Evolutionary conservation across 371 early-diverging fungal genomes (phyloP).

Genomic region (Lichtheimia ornata): DNA sequence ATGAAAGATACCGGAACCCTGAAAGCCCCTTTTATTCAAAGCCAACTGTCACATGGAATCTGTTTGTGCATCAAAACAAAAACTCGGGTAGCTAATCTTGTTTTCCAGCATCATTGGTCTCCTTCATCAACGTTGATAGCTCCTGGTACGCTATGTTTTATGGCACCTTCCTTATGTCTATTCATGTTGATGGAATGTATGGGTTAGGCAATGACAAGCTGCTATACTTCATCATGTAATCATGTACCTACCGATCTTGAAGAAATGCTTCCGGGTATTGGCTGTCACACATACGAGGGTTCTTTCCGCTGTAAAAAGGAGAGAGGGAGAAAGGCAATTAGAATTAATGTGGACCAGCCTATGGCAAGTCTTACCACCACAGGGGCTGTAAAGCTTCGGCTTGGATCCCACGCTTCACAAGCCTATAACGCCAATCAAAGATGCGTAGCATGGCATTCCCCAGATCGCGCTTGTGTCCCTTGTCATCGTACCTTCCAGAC

Average conservation of each 20-base stretch:
- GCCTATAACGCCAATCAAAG: conserved; percentile 72
- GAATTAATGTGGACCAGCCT: background rate
- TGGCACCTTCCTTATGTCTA: too few relatives aligned
- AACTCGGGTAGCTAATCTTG: background rate
- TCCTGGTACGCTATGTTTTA: background rate
- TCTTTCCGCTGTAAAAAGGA: conserved; percentile 24
- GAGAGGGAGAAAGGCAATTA: background rate
- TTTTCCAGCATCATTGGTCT: background rate
- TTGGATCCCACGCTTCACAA: conserved; percentile 66
- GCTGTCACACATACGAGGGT: conserved; percentile 43
- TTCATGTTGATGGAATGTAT: background rate
- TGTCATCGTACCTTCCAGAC: conserved; percentile 67
- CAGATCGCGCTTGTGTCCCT: conserved; percentile 55
- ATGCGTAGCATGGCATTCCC: conserved; percentile 70
- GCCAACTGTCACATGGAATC: too few relatives aligned
- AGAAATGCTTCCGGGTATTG: conserved; percentile 19
- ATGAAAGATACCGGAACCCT: too few relatives aligned
- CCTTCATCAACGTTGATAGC: background rate
- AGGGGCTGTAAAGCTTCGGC: conserved; percentile 77
- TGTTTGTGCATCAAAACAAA: too few relatives aligned
- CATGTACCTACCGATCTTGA: background rate
- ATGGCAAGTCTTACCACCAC: conserved; percentile 60
- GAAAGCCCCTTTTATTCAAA: too few relatives aligned
- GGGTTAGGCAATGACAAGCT: background rate
- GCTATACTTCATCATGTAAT: background rate